Percentiles rank a stretch among this genome's conserved stretches.
Evolutionary conservation across 225 moss, liverwort and hornwort species (phyloP).

Genomic region (Climacium dendroides): DNA sequence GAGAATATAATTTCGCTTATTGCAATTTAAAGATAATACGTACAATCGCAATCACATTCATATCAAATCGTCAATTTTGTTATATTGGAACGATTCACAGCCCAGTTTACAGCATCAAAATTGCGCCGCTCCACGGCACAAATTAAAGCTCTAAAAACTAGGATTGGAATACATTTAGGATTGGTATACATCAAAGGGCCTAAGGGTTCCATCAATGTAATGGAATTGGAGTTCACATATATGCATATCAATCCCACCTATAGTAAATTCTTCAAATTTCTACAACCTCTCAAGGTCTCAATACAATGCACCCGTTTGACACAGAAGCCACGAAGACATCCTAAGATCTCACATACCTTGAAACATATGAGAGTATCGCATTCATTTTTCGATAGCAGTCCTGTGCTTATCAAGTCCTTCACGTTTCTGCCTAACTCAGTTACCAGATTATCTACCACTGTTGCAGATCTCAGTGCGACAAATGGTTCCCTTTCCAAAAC

Average conservation of each 20-base stretch:
- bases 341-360: conserved; percentile 33
- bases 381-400: conserved; percentile 38
- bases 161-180: background rate
- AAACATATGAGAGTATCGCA: conserved; percentile 25
- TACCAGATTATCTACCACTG: conserved; percentile 54
- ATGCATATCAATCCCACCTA: background rate
- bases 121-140: background rate
- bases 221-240: background rate
- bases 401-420: conserved; percentile 19
- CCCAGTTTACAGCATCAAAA: background rate
- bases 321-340: background rate
- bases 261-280: background rate
- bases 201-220: background rate
- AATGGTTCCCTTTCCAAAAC: conserved; percentile 20
- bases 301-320: background rate
- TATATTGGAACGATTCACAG: background rate
- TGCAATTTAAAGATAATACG: background rate
- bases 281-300: background rate
- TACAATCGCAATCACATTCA: background rate
- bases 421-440: conserved; percentile 32
- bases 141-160: background rate
- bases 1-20: background rate
- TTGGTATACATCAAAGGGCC: too few species aligned
- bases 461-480: conserved; percentile 11
- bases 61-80: background rate